Evolutionary conservation across 257 asterid genomes (phyloP).

Genomic region (Przewalskia tangutica): DNA sequence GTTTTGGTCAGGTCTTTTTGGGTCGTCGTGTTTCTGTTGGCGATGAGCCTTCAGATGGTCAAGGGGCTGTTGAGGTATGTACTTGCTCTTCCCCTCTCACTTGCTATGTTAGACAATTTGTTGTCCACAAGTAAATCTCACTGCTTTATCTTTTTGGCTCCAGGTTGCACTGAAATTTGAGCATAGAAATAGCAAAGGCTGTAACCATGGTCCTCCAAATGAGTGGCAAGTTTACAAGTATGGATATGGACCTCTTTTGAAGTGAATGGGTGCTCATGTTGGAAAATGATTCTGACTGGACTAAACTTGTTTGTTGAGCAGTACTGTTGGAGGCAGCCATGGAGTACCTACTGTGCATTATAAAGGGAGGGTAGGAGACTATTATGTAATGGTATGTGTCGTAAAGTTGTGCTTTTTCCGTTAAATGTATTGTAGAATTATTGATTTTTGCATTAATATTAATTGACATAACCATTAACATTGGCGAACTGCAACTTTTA

Average conservation of each 20-base stretch:
- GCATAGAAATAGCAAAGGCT: constrained; percentile 41
- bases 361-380: constrained; percentile 38
- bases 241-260: constrained; percentile 4
- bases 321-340: constrained; percentile 39
- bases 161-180: constrained; percentile 46
- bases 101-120: background rate
- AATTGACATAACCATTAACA: background rate
- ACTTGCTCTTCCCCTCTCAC: background rate
- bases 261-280: constrained; percentile 1
- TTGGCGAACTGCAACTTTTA: background rate
- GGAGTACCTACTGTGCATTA: constrained; percentile 37
- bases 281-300: background rate
- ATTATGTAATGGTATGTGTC: constrained; percentile 32
- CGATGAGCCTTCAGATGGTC: constrained; percentile 16
- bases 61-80: constrained; percentile 30
- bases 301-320: constrained; percentile 9
- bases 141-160: background rate
- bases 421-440: background rate
- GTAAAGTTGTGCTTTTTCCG: background rate
- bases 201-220: constrained; percentile 37
- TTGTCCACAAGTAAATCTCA: background rate
- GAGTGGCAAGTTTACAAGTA: constrained; percentile 46
- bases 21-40: constrained; percentile 30
- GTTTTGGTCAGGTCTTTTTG: constrained; percentile 40
- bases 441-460: background rate